Evolutionary conservation across 2,329 filamentous ascomycete species (phyloP).

Genomic region (Alternaria brassicae): DNA sequence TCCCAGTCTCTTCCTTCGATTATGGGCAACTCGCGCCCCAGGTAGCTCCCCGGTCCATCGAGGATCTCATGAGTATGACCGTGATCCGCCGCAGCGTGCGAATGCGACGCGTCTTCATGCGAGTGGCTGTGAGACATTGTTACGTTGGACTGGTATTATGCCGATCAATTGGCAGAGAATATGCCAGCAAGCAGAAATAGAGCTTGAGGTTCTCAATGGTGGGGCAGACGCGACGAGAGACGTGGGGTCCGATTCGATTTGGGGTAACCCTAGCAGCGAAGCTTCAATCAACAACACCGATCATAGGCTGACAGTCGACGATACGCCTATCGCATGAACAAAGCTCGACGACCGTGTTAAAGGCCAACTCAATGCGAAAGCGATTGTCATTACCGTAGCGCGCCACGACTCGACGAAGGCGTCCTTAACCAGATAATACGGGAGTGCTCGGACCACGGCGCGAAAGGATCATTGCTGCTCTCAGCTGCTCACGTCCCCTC

Average conservation of each 20-base stretch:
- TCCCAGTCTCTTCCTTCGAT: conserved; percentile 86
- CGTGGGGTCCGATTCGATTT: conserved; percentile 24
- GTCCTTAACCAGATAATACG: conserved; percentile 6
- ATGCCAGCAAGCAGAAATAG: conserved; percentile 2
- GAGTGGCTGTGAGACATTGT: conserved; percentile 46
- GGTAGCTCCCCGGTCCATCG: conserved; percentile 87
- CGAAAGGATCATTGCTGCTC: conserved; percentile 19
- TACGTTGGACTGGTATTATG: background rate
- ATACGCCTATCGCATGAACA: conserved; percentile 6
- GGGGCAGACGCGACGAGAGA: conserved; percentile 25
- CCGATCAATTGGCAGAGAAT: background rate
- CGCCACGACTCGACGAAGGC: conserved; percentile 20
- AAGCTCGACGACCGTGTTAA: conserved; percentile 5
- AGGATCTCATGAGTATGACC: conserved; percentile 97
- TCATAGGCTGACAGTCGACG: conserved; percentile 8
- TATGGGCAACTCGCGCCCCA: conserved; percentile 91
- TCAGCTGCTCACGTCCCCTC: conserved; percentile 9
- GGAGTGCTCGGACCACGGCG: conserved; percentile 11
- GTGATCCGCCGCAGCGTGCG: conserved; percentile 68
- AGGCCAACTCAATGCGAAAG: conserved; percentile 14
- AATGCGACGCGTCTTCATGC: conserved; percentile 55
- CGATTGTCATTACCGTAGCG: conserved; percentile 20
- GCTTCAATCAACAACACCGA: conserved; percentile 7
- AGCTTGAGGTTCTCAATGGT: conserved; percentile 23
- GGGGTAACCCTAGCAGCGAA: conserved; percentile 10